Conservation (phyloP, 2,329 filamentous ascomycete genomes). For the Rhynchosporium secalis region DNA sequence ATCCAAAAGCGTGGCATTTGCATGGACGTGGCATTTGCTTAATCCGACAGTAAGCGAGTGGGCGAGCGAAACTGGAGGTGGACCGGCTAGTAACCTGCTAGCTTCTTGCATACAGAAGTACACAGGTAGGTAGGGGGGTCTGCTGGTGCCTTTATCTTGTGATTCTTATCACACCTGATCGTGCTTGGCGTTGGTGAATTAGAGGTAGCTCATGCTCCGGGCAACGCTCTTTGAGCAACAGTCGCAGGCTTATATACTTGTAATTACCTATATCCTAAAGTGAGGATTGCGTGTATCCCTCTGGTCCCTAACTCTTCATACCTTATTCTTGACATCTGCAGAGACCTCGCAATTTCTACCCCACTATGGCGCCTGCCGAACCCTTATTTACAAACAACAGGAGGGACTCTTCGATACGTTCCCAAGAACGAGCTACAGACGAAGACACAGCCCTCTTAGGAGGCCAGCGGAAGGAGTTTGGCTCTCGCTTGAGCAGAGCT, state of each 20-base stretch:
- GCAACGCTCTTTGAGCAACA: not conserved
- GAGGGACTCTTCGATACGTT: conserved; percentile 56
- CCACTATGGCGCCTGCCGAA: conserved; percentile 31
- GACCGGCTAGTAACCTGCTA: no score
- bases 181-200: not conserved
- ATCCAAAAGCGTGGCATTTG: no score
- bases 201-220: no score
- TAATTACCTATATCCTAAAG: not conserved
- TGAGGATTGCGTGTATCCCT: no score
- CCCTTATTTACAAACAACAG: conserved; percentile 39
- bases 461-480: conserved; percentile 33
- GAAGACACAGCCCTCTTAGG: conserved; percentile 44
- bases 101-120: no score
- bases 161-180: not conserved
- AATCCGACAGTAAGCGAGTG: no score
- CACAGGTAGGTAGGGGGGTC: not conserved
- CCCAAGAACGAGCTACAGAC: conserved; percentile 53
- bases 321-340: not conserved
- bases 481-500: conserved; percentile 43
- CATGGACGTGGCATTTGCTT: no score
- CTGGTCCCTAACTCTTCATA: not conserved
- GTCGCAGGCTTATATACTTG: no score
- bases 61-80: no score
- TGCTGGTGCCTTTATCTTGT: not conserved
- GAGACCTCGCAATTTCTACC: not conserved